Conservation (phyloP, 2,329 filamentous ascomycete genomes). For the Ophiostoma piceae region DNA sequence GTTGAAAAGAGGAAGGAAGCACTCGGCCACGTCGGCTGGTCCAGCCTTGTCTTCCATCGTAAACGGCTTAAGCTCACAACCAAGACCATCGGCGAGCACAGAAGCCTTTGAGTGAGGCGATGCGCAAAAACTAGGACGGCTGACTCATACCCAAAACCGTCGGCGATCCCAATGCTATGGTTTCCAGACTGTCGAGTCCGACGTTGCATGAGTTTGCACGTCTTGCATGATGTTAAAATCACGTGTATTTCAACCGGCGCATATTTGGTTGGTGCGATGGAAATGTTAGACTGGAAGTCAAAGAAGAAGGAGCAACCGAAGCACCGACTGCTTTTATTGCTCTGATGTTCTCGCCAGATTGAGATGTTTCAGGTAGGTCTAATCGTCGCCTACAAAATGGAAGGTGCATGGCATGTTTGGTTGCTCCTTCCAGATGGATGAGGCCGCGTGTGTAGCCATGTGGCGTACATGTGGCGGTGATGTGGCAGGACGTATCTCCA, state of each 20-base stretch:
- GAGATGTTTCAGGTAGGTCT: background rate
- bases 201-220: background rate
- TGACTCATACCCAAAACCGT: background rate
- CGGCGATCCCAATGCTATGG: background rate
- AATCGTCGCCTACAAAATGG: background rate
- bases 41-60: background rate
- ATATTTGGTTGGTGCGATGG: background rate
- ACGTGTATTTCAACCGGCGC: background rate
- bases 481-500: background rate
- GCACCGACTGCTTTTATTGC: background rate
- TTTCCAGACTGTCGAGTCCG: background rate
- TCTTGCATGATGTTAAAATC: background rate
- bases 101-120: background rate
- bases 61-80: background rate
- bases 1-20: background rate
- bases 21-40: too few relatives aligned
- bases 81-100: constrained; percentile 3
- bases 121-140: background rate
- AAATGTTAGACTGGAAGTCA: background rate
- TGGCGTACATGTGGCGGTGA: background rate
- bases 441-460: background rate
- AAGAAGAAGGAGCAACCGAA: too few relatives aligned
- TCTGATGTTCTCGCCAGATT: background rate
- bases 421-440: background rate
- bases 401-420: background rate